These are phyloP conservation scores for Acacia crassicarpa DNA, from an alignment of 306 rosid species.

Conservation along the genomic window DNA sequence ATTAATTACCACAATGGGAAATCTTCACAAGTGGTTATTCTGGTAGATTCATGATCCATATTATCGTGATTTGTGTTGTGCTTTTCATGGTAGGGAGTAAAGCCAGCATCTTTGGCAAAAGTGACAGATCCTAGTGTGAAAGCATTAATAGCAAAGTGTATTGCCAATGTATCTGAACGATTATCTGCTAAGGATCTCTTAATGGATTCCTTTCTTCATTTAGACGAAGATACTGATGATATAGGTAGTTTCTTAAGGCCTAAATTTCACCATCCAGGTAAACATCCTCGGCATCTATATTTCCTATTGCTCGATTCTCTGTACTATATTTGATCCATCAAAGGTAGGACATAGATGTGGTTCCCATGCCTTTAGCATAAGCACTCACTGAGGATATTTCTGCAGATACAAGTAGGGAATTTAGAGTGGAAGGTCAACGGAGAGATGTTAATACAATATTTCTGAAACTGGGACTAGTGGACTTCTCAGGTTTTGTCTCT, in stretches of 20 bases:
- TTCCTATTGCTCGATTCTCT: conserved; percentile 20
- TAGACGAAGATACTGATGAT: conserved; percentile 55
- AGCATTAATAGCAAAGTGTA: conserved; percentile 85
- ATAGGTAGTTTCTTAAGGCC: conserved; percentile 41
- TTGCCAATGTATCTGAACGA: conserved; percentile 70
- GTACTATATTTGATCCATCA: conserved; percentile 35
- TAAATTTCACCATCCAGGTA: conserved; percentile 45
- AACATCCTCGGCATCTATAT: conserved; percentile 15
- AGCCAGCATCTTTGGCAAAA: conserved; percentile 88
- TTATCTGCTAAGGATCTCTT: conserved; percentile 86
- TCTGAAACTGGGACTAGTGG: conserved; percentile 78
- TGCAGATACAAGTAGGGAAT: conserved; percentile 55
- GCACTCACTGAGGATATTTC: conserved; percentile 32
- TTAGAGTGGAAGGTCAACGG: conserved; percentile 82
- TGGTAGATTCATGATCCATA: not conserved
- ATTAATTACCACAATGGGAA: conserved; percentile 11
- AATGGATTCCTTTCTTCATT: conserved; percentile 77
- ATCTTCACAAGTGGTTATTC: conserved; percentile 19
- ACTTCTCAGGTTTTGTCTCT: conserved; percentile 63
- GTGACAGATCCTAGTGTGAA: conserved; percentile 62
- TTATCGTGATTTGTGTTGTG: conserved; percentile 25
- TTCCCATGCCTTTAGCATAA: not conserved
- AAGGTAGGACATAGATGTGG: conserved; percentile 44
- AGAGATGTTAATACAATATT: conserved; percentile 76
- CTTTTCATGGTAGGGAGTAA: conserved; percentile 72